Evolutionary conservation across 805 yeast species (phyloP).

Genomic region (Blastobotrys terrestris): DNA sequence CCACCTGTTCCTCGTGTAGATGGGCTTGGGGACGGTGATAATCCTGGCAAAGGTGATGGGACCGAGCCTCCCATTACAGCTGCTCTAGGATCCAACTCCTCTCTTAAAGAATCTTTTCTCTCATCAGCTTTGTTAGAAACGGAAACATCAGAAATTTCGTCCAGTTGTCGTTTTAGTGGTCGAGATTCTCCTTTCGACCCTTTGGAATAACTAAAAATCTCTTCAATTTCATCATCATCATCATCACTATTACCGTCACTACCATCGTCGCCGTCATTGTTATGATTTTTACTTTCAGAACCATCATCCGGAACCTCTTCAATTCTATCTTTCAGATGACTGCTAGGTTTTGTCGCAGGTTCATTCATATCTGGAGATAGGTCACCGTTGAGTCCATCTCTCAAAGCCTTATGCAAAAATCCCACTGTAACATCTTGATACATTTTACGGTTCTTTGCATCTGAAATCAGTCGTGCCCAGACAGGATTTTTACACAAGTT

Average conservation of each 20-base stretch:
- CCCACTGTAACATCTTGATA: constrained; percentile 7
- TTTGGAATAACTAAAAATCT: background rate
- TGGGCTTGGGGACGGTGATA: background rate
- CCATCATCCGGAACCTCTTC: background rate
- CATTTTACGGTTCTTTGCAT: constrained; percentile 16
- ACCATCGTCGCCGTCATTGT: background rate
- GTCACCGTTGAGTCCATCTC: background rate
- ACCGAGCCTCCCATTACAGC: background rate
- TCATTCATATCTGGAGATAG: background rate
- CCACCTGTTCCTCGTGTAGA: no score
- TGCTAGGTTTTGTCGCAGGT: background rate
- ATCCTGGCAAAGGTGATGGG: background rate
- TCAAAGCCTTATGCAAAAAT: background rate
- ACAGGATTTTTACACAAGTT: constrained; percentile 59
- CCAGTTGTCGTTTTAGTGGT: background rate
- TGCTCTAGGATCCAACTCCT: background rate
- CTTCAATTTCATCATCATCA: background rate
- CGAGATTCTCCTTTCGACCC: background rate
- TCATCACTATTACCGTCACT: background rate
- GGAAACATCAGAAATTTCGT: background rate
- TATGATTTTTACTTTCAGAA: background rate
- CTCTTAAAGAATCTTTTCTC: background rate
- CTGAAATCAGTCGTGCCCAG: constrained; percentile 61
- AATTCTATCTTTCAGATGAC: background rate
- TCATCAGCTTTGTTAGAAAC: background rate